Evolutionary conservation across 352 stramenopile species (phyloP).

Genomic region (Pythium dissimile): DNA sequence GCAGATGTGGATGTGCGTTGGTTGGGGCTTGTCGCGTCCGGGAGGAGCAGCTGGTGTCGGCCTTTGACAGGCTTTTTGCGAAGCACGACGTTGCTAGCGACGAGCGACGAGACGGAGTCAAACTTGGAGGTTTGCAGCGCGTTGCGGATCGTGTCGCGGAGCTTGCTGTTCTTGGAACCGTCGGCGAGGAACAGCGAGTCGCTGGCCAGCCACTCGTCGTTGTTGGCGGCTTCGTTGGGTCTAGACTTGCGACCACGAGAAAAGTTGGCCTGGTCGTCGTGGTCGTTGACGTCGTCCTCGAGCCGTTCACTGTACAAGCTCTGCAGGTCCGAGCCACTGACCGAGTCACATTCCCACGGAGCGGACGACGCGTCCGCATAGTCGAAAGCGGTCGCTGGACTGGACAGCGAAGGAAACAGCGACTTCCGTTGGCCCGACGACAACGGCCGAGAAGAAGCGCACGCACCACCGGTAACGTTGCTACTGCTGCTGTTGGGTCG

Average conservation of each 20-base stretch:
- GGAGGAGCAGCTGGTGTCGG: background rate
- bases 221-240: background rate
- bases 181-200: slow-evolving; percentile 85
- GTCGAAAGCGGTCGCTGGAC: slow-evolving; percentile 26
- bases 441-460: background rate
- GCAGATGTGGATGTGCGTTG: background rate
- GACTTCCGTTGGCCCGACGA: background rate
- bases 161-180: slow-evolving; percentile 79
- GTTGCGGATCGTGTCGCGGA: slow-evolving; percentile 78
- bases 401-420: slow-evolving; percentile 1
- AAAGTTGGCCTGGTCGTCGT: slow-evolving; percentile 14
- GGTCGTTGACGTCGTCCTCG: slow-evolving; percentile 22
- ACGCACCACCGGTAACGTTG: background rate
- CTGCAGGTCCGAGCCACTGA: slow-evolving; percentile 33
- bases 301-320: slow-evolving; percentile 47
- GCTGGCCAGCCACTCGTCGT: slow-evolving; percentile 66
- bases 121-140: slow-evolving; percentile 87
- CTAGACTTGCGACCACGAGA: slow-evolving; percentile 10
- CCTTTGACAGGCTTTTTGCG: slow-evolving; percentile 41
- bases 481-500: slow-evolving; percentile 15
- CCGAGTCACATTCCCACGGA: slow-evolving; percentile 65
- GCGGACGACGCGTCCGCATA: slow-evolving; percentile 27
- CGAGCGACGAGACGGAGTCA: slow-evolving; percentile 86
- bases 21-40: background rate
- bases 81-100: slow-evolving; percentile 74